These are phyloP conservation scores for Mercurialis annua DNA, from an alignment of 345 rosid species.

Conservation along the genomic window DNA sequence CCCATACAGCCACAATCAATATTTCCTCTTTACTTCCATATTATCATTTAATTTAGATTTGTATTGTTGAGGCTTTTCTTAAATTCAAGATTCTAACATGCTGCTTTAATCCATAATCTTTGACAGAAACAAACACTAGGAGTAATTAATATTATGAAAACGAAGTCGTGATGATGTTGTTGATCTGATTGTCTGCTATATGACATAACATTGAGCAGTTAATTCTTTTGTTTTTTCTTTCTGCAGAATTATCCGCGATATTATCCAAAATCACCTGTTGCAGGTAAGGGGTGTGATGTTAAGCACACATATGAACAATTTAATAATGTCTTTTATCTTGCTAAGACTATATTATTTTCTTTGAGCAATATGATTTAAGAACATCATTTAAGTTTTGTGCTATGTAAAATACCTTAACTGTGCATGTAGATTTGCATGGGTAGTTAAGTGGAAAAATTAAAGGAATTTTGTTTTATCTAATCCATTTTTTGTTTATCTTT, in stretches of 20 bases:
- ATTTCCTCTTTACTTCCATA: neutral
- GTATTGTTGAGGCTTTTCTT: neutral
- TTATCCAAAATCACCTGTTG: slow-evolving; percentile 91
- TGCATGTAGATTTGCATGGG: neutral
- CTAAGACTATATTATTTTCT: neutral
- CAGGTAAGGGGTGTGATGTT: slow-evolving; percentile 52
- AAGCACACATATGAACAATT: slow-evolving; percentile 2
- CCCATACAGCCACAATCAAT: slow-evolving; percentile 4
- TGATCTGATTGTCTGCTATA: slow-evolving; percentile 10
- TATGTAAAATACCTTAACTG: neutral
- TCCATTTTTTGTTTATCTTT: slow-evolving; percentile 8
- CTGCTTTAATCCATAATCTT: neutral
- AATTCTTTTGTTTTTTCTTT: slow-evolving; percentile 16
- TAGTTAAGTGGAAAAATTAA: neutral
- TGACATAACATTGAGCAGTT: slow-evolving; percentile 5
- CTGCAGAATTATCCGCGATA: slow-evolving; percentile 93
- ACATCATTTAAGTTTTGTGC: neutral
- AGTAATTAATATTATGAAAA: neutral
- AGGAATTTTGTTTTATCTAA: neutral
- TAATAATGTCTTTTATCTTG: slow-evolving; percentile 10
- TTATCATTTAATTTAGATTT: neutral
- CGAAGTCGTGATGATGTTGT: neutral
- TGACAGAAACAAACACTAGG: neutral
- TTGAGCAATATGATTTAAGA: slow-evolving; percentile 8
- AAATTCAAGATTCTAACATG: neutral